phyloP scores from a whole-genome alignment of 768 basidiomycete species.

The Hysterangium stoloniferum region DNA sequence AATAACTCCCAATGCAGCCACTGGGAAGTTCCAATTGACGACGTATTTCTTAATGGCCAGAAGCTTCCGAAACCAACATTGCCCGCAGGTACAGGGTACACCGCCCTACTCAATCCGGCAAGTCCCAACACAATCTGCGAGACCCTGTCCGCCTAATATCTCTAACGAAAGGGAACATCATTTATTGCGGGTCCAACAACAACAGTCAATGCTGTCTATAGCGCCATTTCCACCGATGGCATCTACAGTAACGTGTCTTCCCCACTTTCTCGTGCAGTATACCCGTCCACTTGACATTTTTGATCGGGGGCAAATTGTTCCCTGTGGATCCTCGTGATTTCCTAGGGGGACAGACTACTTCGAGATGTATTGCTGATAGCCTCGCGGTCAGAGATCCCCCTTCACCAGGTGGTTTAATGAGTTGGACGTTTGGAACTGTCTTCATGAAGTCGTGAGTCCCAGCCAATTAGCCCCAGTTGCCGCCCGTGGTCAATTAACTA shows the following conservation, averaged over 20 bases:
- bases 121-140: slow-evolving; percentile 48
- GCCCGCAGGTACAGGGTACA: not conserved
- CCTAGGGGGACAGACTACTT: not conserved
- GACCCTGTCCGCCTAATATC: slow-evolving; percentile 30
- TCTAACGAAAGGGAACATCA: slow-evolving; percentile 20
- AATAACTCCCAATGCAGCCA: slow-evolving; percentile 3
- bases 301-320: not conserved
- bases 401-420: not conserved
- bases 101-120: not conserved
- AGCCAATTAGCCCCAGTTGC: not conserved
- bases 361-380: not conserved
- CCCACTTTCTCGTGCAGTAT: not conserved
- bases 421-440: not conserved
- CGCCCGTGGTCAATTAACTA: not conserved
- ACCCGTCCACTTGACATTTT: not conserved
- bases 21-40: not conserved
- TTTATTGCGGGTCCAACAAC: not conserved
- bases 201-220: not conserved
- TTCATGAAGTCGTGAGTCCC: slow-evolving; percentile 12
- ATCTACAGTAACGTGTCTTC: slow-evolving; percentile 4
- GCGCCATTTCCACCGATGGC: not conserved
- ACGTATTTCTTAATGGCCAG: not conserved
- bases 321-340: slow-evolving; percentile 3
- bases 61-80: not conserved
- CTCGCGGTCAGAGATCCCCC: not conserved